Evolutionary conservation across 164 flowering plant genomes (phyloP).

Genomic region (Nymphaea thermarum): DNA sequence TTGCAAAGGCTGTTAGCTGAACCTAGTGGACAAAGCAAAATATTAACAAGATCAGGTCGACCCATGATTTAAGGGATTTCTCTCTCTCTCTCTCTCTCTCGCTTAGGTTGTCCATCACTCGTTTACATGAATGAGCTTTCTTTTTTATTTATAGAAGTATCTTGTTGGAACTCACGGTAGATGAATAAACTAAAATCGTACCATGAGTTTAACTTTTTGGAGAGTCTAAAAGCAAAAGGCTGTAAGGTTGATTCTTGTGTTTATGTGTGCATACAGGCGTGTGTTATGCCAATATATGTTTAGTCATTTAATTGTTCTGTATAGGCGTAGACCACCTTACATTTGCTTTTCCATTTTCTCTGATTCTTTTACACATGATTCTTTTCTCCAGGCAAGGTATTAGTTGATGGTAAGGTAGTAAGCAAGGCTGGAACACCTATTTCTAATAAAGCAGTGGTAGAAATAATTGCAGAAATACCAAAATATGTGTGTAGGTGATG

Average conservation of each 20-base stretch:
- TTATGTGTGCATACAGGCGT: background rate
- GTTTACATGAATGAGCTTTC: too few species aligned
- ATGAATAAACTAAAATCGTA: too few species aligned
- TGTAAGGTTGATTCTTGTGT: background rate
- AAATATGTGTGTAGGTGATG: constrained; percentile 99
- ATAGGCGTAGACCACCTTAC: background rate
- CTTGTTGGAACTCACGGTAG: too few species aligned
- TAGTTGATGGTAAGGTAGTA: constrained; percentile 75
- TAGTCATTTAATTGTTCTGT: background rate
- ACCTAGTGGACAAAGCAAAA: too few species aligned
- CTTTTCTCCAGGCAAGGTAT: constrained; percentile 58
- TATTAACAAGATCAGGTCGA: too few species aligned
- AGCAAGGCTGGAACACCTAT: constrained; percentile 83
- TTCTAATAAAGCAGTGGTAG: constrained; percentile 59
- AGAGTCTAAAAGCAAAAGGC: background rate
- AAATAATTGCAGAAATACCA: constrained; percentile 84
- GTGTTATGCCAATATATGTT: too few species aligned
- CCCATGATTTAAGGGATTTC: too few species aligned
- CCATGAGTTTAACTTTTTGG: background rate
- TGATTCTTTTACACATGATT: background rate
- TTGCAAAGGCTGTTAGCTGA: too few species aligned
- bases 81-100: too few species aligned
- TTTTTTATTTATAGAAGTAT: too few species aligned
- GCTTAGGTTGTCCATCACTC: too few species aligned
- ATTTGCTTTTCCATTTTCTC: background rate